Evolutionary conservation across 2,329 filamentous ascomycete species (phyloP).

Genomic region (Trichoderma citrinoviride): DNA sequence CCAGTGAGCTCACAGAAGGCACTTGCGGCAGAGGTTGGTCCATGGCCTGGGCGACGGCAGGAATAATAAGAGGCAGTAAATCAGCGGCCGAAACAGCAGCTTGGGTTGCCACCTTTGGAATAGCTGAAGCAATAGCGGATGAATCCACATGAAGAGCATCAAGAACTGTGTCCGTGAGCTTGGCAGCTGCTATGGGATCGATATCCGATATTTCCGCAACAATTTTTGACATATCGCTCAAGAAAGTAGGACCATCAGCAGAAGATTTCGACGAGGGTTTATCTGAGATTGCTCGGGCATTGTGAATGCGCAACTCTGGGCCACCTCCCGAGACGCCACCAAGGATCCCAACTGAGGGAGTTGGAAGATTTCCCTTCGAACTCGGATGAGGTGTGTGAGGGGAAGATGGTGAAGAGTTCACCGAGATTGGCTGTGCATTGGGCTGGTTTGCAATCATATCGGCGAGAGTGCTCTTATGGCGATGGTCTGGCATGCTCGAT

Average conservation of each 20-base stretch:
- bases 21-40: conserved; percentile 18
- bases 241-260: conserved; percentile 19
- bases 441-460: background rate
- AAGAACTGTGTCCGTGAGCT: conserved; percentile 27
- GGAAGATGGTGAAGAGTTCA: background rate
- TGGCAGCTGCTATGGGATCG: conserved; percentile 25
- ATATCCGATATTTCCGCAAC: conserved; percentile 24
- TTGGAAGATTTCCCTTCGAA: background rate
- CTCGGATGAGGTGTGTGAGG: background rate
- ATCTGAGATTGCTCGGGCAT: background rate
- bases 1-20: background rate
- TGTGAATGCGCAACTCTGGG: background rate
- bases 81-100: conserved; percentile 19
- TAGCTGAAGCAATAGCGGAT: conserved; percentile 21
- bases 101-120: conserved; percentile 25
- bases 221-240: conserved; percentile 25
- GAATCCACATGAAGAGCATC: conserved; percentile 25
- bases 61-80: conserved; percentile 27
- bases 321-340: conserved; percentile 1
- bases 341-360: background rate
- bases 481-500: background rate
- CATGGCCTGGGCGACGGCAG: conserved; percentile 26
- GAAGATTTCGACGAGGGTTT: background rate
- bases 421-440: background rate
- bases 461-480: conserved; percentile 5